Evolutionary conservation across 805 yeast genomes (phyloP).

Genomic region (Ogataea trehaloabstinens): DNA sequence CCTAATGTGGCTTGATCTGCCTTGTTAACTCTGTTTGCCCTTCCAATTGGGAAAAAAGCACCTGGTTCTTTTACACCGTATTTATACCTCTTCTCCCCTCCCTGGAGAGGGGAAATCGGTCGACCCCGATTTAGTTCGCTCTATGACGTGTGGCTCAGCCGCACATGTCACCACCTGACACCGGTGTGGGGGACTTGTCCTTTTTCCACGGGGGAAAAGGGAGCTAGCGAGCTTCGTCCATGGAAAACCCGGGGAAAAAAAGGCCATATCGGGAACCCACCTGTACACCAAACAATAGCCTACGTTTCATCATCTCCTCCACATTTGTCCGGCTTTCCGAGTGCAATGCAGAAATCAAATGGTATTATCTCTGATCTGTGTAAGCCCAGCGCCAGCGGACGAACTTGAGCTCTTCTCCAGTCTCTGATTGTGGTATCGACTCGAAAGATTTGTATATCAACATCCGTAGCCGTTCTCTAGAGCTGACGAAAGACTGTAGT

Average conservation of each 20-base stretch:
- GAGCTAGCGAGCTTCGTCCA: too few species aligned
- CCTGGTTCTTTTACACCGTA: not conserved
- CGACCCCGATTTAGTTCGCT: not conserved
- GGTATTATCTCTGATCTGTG: not conserved
- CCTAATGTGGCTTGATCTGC: not conserved
- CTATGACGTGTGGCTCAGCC: not conserved
- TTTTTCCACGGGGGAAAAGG: too few species aligned
- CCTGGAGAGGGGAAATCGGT: not conserved
- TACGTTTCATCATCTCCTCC: too few species aligned
- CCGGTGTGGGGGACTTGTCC: too few species aligned
- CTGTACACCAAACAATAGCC: too few species aligned
- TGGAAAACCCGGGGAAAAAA: too few species aligned
- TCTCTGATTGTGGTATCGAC: too few species aligned
- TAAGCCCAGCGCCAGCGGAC: not conserved
- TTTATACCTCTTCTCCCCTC: not conserved
- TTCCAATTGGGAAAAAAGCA: conserved; percentile 4
- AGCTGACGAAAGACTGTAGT: not conserved
- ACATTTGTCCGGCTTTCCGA: too few species aligned
- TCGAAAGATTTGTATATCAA: not conserved
- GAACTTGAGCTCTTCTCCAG: too few species aligned
- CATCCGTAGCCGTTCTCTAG: not conserved
- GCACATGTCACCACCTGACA: not conserved
- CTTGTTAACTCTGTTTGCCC: conserved; percentile 3
- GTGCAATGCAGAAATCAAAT: too few species aligned
- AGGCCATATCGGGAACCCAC: too few species aligned